Conservation (phyloP, 1,284 basidiomycete genomes). For the Rhodotorula mucilaginosa region DNA sequence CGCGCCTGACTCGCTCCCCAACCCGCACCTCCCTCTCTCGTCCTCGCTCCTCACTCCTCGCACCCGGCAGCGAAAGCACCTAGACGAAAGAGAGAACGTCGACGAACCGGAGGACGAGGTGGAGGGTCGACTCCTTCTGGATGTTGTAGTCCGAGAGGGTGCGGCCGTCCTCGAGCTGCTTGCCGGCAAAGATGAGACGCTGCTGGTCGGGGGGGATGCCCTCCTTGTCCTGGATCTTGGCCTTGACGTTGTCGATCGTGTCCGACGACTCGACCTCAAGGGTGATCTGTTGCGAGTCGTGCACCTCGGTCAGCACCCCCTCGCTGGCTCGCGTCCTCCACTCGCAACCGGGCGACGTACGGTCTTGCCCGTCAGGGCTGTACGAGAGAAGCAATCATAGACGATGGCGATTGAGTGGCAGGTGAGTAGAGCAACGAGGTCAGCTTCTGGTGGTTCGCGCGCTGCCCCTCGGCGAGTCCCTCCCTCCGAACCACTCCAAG, state of each 20-base stretch:
- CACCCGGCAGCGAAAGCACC: too few relatives aligned
- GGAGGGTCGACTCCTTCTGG: conserved; percentile 98
- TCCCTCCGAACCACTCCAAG: not conserved
- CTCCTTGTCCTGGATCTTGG: conserved; percentile 52
- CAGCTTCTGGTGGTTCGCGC: not conserved
- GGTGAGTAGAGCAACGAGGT: not conserved
- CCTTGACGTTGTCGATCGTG: conserved; percentile 59
- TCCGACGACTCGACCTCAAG: conserved; percentile 60
- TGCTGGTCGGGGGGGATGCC: conserved; percentile 78
- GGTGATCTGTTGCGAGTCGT: conserved; percentile 51
- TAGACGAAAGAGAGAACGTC: not conserved
- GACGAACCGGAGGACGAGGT: conserved; percentile 85
- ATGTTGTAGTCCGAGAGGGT: conserved; percentile 96
- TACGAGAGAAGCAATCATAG: not conserved
- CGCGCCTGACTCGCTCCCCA: too few relatives aligned
- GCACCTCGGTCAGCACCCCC: not conserved
- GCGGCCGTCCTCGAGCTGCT: conserved; percentile 95
- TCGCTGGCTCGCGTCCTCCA: not conserved
- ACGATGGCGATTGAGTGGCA: too few relatives aligned
- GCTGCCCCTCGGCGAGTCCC: not conserved
- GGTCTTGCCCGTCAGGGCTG: conserved; percentile 60
- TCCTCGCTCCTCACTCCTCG: too few relatives aligned
- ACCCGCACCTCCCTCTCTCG: too few relatives aligned
- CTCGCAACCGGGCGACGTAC: conserved; percentile 46
- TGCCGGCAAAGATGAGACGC: conserved; percentile 86